Conservation (phyloP, 345 rosid genomes). For the Pugionium cornutum region DNA sequence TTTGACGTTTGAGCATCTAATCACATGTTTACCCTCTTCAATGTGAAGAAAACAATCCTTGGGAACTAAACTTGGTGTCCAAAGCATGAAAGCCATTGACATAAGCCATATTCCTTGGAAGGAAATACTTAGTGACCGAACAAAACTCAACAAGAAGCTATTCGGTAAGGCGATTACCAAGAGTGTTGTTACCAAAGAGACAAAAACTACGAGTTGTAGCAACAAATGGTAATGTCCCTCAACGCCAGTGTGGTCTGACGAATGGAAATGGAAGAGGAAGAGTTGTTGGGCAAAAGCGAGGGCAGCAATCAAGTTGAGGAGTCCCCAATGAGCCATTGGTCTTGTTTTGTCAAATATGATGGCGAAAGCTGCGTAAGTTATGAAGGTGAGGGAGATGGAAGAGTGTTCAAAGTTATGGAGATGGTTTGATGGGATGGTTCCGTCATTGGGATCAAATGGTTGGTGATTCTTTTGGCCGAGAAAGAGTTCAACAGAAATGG, state of each 20-base stretch:
- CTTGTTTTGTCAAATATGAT: conserved; percentile 53
- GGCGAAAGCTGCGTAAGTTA: conserved; percentile 61
- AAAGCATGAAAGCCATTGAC: conserved; percentile 68
- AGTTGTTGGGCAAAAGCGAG: conserved; percentile 71
- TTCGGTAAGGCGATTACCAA: conserved; percentile 59
- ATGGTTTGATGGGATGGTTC: conserved; percentile 83
- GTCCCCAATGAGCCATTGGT: conserved; percentile 39
- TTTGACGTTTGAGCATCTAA: conserved; percentile 54
- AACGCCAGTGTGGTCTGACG: conserved; percentile 76
- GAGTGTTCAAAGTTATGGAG: conserved; percentile 90
- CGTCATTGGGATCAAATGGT: conserved; percentile 65
- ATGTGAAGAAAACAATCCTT: conserved; percentile 62
- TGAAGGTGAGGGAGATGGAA: conserved; percentile 63
- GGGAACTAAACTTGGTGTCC: conserved; percentile 68
- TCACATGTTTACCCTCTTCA: conserved; percentile 72
- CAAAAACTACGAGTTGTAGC: conserved; percentile 53
- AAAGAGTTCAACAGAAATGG: conserved; percentile 77
- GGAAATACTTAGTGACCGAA: conserved; percentile 60
- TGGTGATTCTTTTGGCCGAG: conserved; percentile 73
- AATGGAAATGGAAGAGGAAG: conserved; percentile 76
- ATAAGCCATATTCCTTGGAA: conserved; percentile 84
- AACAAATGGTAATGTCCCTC: conserved; percentile 87
- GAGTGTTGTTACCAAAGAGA: conserved; percentile 63
- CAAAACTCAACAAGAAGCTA: conserved; percentile 70
- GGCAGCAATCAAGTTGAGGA: conserved; percentile 58